phyloP scores from a whole-genome alignment of 2,329 filamentous ascomycete species.

The Nemania diffusa region DNA sequence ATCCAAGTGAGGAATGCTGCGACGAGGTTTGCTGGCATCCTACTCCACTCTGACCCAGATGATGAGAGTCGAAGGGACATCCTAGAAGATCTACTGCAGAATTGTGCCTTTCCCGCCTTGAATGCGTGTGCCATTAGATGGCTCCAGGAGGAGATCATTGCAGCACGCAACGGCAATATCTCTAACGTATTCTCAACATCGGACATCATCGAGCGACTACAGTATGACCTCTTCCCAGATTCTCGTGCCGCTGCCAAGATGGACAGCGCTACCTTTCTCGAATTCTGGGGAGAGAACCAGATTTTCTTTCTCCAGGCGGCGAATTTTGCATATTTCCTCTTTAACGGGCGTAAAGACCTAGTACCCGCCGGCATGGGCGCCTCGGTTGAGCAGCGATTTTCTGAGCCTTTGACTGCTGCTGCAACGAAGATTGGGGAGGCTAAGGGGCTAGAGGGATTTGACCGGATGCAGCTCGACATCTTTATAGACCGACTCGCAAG shows the following conservation, averaged over 20 bases:
- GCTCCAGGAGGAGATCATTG: slow-evolving; percentile 71
- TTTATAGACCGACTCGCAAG: slow-evolving; percentile 56
- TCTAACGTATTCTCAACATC: slow-evolving; percentile 60
- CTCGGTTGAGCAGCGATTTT: slow-evolving; percentile 68
- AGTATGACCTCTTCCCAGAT: slow-evolving; percentile 70
- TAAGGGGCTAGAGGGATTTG: slow-evolving; percentile 48
- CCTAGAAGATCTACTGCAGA: slow-evolving; percentile 72
- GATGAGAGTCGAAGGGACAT: slow-evolving; percentile 69
- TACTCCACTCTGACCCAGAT: slow-evolving; percentile 69
- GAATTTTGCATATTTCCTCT: slow-evolving; percentile 70
- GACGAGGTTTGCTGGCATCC: slow-evolving; percentile 61
- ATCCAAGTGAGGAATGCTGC: slow-evolving; percentile 66
- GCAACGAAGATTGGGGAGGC: slow-evolving; percentile 49
- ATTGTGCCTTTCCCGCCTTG: slow-evolving; percentile 70
- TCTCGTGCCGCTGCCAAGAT: slow-evolving; percentile 59
- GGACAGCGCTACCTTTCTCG: slow-evolving; percentile 56
- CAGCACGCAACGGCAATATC: slow-evolving; percentile 50
- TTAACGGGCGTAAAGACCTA: slow-evolving; percentile 57
- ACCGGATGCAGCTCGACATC: slow-evolving; percentile 55
- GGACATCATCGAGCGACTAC: slow-evolving; percentile 68
- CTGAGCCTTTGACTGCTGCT: slow-evolving; percentile 62
- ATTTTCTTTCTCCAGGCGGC: slow-evolving; percentile 68
- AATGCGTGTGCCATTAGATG: slow-evolving; percentile 72
- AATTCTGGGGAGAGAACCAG: slow-evolving; percentile 63
- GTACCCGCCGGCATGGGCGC: slow-evolving; percentile 67